phyloP scores from a whole-genome alignment of 208 protist species.

The Zelonia costaricensis region DNA sequence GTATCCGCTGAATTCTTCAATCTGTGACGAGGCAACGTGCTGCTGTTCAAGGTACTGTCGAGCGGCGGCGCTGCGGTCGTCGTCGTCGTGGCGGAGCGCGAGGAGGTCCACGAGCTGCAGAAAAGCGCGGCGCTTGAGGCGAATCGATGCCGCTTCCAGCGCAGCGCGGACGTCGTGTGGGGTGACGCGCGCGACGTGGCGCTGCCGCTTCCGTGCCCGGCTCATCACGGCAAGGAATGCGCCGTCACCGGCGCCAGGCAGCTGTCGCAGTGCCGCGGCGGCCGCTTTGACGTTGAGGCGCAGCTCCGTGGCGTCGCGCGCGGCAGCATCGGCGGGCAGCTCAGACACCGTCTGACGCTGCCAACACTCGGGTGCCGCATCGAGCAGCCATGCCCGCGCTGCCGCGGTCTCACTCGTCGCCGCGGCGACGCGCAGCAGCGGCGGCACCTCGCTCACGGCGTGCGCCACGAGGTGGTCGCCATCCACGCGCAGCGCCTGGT shows the following conservation, averaged over 20 bases:
- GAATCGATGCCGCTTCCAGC: slow-evolving; percentile 6
- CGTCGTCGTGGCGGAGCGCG: background rate
- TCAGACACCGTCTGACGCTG: background rate
- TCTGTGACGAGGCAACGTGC: slow-evolving; percentile 3
- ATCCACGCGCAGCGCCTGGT: background rate
- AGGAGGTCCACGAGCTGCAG: slow-evolving; percentile 13
- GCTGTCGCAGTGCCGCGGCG: slow-evolving; percentile 6
- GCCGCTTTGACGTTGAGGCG: slow-evolving; percentile 17
- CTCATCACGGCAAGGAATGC: slow-evolving; percentile 23
- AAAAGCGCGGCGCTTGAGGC: slow-evolving; percentile 11
- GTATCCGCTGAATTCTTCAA: background rate
- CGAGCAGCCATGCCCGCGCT: slow-evolving; percentile 1
- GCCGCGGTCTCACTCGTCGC: background rate
- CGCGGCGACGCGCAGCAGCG: background rate
- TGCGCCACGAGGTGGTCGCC: background rate
- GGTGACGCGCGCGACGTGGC: background rate
- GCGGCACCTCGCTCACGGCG: background rate
- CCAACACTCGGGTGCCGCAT: slow-evolving; percentile 16
- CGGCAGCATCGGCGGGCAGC: background rate
- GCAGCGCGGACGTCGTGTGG: slow-evolving; percentile 7
- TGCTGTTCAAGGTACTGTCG: slow-evolving; percentile 8
- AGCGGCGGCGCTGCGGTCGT: slow-evolving; percentile 4
- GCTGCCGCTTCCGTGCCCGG: slow-evolving; percentile 20
- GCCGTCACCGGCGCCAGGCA: background rate
- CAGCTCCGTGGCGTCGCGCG: slow-evolving; percentile 10